Conservation (phyloP, 1,139 yeast species). For the Kodamaea ohmeri region DNA sequence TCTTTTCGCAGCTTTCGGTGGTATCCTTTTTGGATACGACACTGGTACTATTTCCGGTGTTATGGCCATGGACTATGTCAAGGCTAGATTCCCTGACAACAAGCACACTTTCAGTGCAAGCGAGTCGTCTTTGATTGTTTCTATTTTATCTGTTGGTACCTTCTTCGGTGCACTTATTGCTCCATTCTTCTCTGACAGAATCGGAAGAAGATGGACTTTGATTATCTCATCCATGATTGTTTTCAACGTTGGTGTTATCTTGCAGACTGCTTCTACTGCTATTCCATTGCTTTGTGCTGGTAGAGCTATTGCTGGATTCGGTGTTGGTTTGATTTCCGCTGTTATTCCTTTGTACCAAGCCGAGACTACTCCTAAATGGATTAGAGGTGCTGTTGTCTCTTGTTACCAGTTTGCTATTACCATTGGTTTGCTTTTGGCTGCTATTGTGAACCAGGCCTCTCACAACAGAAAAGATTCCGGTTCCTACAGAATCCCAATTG, state of each 20-base stretch:
- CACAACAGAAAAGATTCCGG: constrained; percentile 47
- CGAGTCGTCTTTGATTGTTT: constrained; percentile 58
- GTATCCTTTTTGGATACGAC: constrained; percentile 71
- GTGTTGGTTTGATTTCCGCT: constrained; percentile 64
- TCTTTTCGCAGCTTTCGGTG: constrained; percentile 60
- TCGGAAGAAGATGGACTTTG: constrained; percentile 59
- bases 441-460: constrained; percentile 62
- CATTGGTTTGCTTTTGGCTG: constrained; percentile 56
- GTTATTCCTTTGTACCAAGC: constrained; percentile 64
- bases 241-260: constrained; percentile 57
- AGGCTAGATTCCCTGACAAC: constrained; percentile 45
- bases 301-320: constrained; percentile 60
- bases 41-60: constrained; percentile 81
- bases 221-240: constrained; percentile 51
- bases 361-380: constrained; percentile 65
- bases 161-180: constrained; percentile 65
- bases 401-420: constrained; percentile 67
- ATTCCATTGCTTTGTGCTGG: constrained; percentile 45
- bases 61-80: constrained; percentile 66
- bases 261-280: constrained; percentile 56
- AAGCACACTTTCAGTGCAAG: constrained; percentile 40
- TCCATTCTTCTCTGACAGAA: constrained; percentile 51
- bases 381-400: constrained; percentile 68
- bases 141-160: constrained; percentile 71
- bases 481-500: constrained; percentile 67